Evolutionary conservation across 805 yeast species (phyloP), one percentile per base, ranked within the genome.

Genomic region (Teunomyces funiuensis): DNA sequence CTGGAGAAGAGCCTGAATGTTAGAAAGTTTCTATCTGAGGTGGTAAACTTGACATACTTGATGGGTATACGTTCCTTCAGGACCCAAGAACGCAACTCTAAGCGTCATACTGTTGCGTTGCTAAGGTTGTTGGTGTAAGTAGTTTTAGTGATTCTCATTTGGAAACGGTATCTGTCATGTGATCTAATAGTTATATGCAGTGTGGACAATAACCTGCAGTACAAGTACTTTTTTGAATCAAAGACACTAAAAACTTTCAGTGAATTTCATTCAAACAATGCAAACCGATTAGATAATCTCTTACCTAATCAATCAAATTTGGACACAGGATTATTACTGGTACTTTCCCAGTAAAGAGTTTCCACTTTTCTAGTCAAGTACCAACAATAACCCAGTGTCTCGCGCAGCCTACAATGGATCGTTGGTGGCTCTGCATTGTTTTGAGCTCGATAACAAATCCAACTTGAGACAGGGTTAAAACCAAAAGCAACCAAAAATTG

Each of bases 1-100:
- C 54, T 79, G 85, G 4, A 78, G 44, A 3, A 66, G 65, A 1
- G 76, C 76, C 73, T 68, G 31, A 15, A 14, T 18, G 36, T 13
- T 15, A n/a, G n/a, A n/a, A n/a, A n/a, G n/a, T n/a, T n/a, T n/a
- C n/a, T n/a, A 5, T 22, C 22, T 19, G 22, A 5, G 22, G 22
- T 5, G 22, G 5, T 19, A 14, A 25, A 22, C 29, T 13, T 23
- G 7, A 58, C 71, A 28, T 65, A 74, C 93, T 64, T 89, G 95
- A 53, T 91, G 95, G 2, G 98, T 86, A 62, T 88, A 93, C 0
- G 97, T 91, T 2, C 97, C 97, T 38, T 70, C 71, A 0, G 99
- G 99, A 0, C 98, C 99, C 39, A 91, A 64, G 54, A 79, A 91
- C 2, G 87, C 88, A 3, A 85, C 82, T 51, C 68, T 79, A 20